Conservation (phyloP, 1,139 yeast genomes). For the Suhomyces choctaworum region DNA sequence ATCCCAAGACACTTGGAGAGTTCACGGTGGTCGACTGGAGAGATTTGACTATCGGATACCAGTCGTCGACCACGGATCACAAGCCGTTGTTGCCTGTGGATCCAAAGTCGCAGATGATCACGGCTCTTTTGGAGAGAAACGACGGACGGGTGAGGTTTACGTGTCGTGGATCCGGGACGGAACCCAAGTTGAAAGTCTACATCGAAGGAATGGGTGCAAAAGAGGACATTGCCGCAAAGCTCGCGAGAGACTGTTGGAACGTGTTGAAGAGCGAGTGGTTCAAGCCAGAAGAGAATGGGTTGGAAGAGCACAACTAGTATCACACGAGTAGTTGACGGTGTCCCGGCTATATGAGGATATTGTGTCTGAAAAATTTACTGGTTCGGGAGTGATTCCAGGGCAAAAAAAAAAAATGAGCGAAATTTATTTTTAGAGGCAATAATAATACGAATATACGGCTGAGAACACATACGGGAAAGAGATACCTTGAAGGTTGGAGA, state of each 20-base stretch:
- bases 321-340: too few species aligned
- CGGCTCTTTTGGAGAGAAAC: slow-evolving; percentile 46
- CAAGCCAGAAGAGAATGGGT: slow-evolving; percentile 45
- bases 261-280: slow-evolving; percentile 59
- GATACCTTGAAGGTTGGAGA: too few species aligned
- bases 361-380: too few species aligned
- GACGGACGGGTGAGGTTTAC: slow-evolving; percentile 65
- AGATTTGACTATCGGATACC: slow-evolving; percentile 82
- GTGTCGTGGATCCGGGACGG: slow-evolving; percentile 94
- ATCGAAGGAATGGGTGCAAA: slow-evolving; percentile 62
- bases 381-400: too few species aligned
- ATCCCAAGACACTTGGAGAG: slow-evolving; percentile 51
- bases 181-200: slow-evolving; percentile 90
- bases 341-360: too few species aligned
- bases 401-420: too few species aligned
- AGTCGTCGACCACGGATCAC: slow-evolving; percentile 60
- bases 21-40: slow-evolving; percentile 68
- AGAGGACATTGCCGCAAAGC: slow-evolving; percentile 45
- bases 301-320: slow-evolving; percentile 36
- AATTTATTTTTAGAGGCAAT: too few species aligned
- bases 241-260: slow-evolving; percentile 73
- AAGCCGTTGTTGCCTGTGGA: slow-evolving; percentile 72
- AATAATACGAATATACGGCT: too few species aligned
- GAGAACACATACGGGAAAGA: too few species aligned
- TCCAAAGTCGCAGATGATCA: slow-evolving; percentile 79